Conservation (phyloP, 169 alveolate genomes). For the Plasmodium adleri region DNA sequence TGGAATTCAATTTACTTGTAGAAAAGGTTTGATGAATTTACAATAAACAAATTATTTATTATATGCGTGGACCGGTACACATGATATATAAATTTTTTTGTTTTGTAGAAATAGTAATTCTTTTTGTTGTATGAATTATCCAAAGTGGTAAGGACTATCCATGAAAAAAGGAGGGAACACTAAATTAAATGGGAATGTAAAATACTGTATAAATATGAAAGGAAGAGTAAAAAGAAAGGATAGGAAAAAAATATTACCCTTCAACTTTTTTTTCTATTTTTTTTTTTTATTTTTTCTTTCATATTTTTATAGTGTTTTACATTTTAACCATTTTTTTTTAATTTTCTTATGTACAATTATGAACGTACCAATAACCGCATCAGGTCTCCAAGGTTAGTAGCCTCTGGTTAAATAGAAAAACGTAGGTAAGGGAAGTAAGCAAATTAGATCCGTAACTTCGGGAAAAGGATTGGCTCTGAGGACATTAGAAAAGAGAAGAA, state of each 20-base stretch:
- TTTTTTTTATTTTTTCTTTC: too few relatives aligned
- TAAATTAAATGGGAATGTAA: not conserved
- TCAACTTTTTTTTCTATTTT: too few relatives aligned
- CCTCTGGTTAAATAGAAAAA: constrained; percentile 94
- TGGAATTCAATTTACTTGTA: constrained; percentile 91
- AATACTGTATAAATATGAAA: not conserved
- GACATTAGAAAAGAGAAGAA: constrained; percentile 87
- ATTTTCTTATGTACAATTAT: constrained; percentile 76
- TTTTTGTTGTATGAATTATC: constrained; percentile 33
- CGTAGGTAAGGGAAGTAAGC: constrained; percentile 95
- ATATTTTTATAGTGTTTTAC: not conserved
- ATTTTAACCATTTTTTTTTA: not conserved
- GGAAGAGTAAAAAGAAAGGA: too few relatives aligned
- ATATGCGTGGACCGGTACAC: not conserved
- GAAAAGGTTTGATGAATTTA: constrained; percentile 84
- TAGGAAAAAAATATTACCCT: too few relatives aligned
- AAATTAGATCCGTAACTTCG: constrained; percentile 94
- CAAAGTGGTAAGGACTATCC: constrained; percentile 61
- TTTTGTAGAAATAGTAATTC: constrained; percentile 67
- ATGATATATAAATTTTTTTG: not conserved
- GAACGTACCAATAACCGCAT: constrained; percentile 96
- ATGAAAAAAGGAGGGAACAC: constrained; percentile 72
- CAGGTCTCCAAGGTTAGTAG: constrained; percentile 96
- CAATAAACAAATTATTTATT: not conserved
- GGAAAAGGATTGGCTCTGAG: constrained; percentile 95